These are phyloP conservation scores for Trametes cingulata DNA, from an alignment of 768 basidiomycete genomes.

Conservation along the genomic window DNA sequence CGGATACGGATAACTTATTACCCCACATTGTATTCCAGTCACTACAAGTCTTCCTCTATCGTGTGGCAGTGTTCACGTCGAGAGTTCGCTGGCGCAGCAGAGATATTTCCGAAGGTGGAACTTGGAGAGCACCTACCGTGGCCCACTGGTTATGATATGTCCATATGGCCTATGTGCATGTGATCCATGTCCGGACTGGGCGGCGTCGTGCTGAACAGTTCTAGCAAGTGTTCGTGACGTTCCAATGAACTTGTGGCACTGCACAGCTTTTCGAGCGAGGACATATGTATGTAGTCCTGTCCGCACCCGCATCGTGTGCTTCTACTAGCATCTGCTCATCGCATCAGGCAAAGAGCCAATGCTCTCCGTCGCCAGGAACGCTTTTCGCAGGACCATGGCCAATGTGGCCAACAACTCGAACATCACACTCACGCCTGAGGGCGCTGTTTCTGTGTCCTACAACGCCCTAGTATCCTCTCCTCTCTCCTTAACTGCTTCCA, in stretches of 20 bases:
- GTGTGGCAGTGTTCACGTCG: too few relatives aligned
- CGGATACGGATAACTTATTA: slow-evolving; percentile 2
- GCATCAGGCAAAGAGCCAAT: neutral
- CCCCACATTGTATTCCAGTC: neutral
- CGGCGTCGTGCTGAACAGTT: neutral
- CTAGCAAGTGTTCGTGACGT: neutral
- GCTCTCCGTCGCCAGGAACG: neutral
- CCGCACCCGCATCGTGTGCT: too few relatives aligned
- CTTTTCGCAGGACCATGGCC: slow-evolving; percentile 13
- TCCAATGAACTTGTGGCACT: neutral
- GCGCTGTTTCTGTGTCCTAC: slow-evolving; percentile 67
- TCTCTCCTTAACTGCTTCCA: slow-evolving; percentile 52
- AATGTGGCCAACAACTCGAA: slow-evolving; percentile 15
- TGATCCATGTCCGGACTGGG: neutral
- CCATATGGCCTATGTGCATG: too few relatives aligned
- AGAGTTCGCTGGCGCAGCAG: too few relatives aligned
- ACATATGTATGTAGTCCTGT: neutral
- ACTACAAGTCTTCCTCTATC: too few relatives aligned
- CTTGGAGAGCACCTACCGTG: too few relatives aligned
- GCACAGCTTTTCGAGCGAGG: neutral
- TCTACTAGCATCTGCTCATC: too few relatives aligned
- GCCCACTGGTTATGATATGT: too few relatives aligned
- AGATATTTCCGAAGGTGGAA: too few relatives aligned
- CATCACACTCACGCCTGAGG: slow-evolving; percentile 44
- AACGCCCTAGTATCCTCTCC: slow-evolving; percentile 54